Percentiles rank a stretch among this genome's conserved stretches.
phyloP scores from a whole-genome alignment of 1,139 yeast species.

The Hansenula anomala region DNA sequence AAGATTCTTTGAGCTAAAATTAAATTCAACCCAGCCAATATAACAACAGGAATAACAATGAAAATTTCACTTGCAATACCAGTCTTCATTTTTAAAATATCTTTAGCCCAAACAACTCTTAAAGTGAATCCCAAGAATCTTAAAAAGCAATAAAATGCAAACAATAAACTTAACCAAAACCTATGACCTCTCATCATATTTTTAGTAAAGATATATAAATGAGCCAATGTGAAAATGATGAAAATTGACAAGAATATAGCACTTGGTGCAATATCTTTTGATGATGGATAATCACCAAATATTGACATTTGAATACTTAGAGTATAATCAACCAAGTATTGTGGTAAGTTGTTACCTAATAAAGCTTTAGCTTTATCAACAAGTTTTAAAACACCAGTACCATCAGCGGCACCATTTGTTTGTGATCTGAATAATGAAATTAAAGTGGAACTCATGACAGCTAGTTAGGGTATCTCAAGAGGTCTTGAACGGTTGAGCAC shows the following conservation, averaged over 20 bases:
- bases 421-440: slow-evolving; percentile 8
- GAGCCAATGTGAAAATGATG: slow-evolving; percentile 42
- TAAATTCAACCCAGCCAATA: slow-evolving; percentile 55
- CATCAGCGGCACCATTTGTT: slow-evolving; percentile 41
- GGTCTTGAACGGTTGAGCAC: no score
- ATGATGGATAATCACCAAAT: slow-evolving; percentile 66
- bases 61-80: slow-evolving; percentile 64
- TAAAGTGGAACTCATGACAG: slow-evolving; percentile 2
- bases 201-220: slow-evolving; percentile 43
- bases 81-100: slow-evolving; percentile 37
- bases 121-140: slow-evolving; percentile 58
- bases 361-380: slow-evolving; percentile 24
- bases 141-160: slow-evolving; percentile 47
- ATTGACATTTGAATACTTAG: slow-evolving; percentile 31
- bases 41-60: slow-evolving; percentile 49
- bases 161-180: slow-evolving; percentile 53
- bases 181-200: slow-evolving; percentile 59
- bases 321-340: slow-evolving; percentile 31
- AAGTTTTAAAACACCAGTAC: slow-evolving; percentile 42
- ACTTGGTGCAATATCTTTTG: slow-evolving; percentile 55
- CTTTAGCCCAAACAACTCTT: slow-evolving; percentile 54
- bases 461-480: no score
- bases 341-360: slow-evolving; percentile 31
- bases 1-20: slow-evolving; percentile 72
- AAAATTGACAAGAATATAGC: slow-evolving; percentile 56